Conservation (phyloP, 2,329 filamentous ascomycete genomes). For the Ceratocystis eucalypticola region DNA sequence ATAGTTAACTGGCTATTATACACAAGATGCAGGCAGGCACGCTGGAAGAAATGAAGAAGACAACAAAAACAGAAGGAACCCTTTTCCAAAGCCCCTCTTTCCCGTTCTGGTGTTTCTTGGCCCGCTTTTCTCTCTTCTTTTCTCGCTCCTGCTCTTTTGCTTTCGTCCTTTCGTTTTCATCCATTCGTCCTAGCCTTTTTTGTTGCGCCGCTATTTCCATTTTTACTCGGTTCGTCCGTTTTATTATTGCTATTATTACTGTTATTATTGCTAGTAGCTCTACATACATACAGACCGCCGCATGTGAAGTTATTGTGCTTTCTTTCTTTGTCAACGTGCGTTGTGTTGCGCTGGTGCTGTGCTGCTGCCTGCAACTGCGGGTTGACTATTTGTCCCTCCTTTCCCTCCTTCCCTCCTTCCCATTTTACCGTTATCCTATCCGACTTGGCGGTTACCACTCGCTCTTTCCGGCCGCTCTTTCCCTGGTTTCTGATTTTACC, state of each 20-base stretch:
- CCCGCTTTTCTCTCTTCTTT: not conserved
- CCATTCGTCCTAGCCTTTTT: not conserved
- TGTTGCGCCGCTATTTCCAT: not conserved
- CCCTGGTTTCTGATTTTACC: not conserved
- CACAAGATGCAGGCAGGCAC: no score
- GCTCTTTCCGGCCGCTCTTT: not conserved
- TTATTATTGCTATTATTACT: not conserved
- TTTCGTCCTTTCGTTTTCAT: not conserved
- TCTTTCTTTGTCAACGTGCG: no score
- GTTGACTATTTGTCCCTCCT: not conserved
- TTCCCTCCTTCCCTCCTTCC: not conserved
- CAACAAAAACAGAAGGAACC: not conserved
- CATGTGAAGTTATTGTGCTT: not conserved
- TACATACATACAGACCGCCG: not conserved
- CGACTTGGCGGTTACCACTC: not conserved
- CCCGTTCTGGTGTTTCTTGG: not conserved
- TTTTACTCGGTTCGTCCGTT: not conserved
- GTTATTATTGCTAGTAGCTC: not conserved
- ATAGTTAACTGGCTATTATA: no score
- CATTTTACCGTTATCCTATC: not conserved
- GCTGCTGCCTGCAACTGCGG: not conserved
- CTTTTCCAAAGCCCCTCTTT: not conserved
- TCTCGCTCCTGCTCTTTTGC: not conserved
- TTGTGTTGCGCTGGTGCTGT: no score
- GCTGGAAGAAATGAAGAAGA: not conserved